phyloP scores from a whole-genome alignment of 2,329 filamentous ascomycete species.

The Bipolaris victoriae region DNA sequence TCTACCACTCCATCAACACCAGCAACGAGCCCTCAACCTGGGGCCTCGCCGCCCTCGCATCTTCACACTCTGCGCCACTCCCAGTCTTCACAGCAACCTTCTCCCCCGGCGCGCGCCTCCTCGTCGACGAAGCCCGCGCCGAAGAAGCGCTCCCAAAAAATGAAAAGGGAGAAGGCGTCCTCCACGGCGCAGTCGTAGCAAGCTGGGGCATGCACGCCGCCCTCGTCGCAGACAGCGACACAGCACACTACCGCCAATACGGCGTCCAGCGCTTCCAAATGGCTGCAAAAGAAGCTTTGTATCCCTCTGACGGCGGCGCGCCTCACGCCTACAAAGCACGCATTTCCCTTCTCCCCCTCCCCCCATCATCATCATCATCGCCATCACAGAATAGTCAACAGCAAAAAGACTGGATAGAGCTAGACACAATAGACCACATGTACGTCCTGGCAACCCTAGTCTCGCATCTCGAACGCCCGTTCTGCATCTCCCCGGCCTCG shows the following conservation, averaged over 20 bases:
- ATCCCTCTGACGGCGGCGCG: slow-evolving; percentile 57
- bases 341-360: slow-evolving; percentile 54
- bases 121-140: slow-evolving; percentile 53
- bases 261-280: slow-evolving; percentile 82
- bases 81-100: slow-evolving; percentile 55
- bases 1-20: slow-evolving; percentile 54
- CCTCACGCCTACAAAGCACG: slow-evolving; percentile 64
- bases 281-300: slow-evolving; percentile 79
- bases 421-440: slow-evolving; percentile 63
- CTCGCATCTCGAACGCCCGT: slow-evolving; percentile 80
- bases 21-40: slow-evolving; percentile 47
- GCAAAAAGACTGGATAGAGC: neutral
- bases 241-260: slow-evolving; percentile 75
- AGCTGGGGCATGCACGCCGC: slow-evolving; percentile 91
- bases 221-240: slow-evolving; percentile 90
- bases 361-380: no score
- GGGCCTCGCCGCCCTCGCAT: slow-evolving; percentile 50
- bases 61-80: slow-evolving; percentile 44
- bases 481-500: slow-evolving; percentile 78
- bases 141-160: slow-evolving; percentile 45
- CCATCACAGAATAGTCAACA: no score
- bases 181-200: slow-evolving; percentile 80
- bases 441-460: slow-evolving; percentile 81
- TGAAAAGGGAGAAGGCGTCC: slow-evolving; percentile 31
- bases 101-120: slow-evolving; percentile 52